Evolutionary conservation across 139 green algal species (phyloP).

Genomic region (Picochlorum sp.): DNA sequence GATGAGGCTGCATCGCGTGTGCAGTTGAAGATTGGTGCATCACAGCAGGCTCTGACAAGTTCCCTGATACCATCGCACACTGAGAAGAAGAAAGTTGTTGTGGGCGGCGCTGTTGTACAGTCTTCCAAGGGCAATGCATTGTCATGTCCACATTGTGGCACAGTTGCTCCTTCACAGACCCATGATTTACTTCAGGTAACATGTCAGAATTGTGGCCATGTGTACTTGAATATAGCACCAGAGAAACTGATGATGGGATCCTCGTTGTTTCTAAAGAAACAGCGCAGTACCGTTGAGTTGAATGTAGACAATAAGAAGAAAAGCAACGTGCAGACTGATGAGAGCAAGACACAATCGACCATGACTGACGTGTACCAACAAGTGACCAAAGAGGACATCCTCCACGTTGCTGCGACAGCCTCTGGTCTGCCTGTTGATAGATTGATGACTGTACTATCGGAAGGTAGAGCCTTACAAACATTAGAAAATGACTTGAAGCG

Average conservation of each 20-base stretch:
- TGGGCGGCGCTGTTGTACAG: no score
- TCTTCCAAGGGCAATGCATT: constrained; percentile 3
- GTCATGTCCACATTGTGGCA: constrained; percentile 34
- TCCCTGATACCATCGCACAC: background rate
- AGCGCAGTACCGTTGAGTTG: no score
- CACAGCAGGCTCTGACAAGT: background rate
- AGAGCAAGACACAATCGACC: no score
- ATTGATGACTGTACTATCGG: constrained; percentile 18
- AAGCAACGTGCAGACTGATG: no score
- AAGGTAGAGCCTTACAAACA: constrained; percentile 22
- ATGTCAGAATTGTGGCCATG: constrained; percentile 16
- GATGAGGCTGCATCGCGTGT: constrained; percentile 60
- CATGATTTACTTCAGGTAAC: constrained; percentile 19
- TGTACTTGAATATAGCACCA: constrained; percentile 26
- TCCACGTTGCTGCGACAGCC: constrained; percentile 43
- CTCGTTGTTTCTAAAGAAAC: no score
- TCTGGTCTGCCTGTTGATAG: constrained; percentile 40
- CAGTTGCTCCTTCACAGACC: background rate
- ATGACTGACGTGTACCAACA: no score
- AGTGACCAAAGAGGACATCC: constrained; percentile 20
- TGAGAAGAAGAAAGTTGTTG: no score
- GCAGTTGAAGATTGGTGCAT: constrained; percentile 2
- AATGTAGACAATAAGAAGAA: no score
- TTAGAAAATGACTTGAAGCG: constrained; percentile 43
- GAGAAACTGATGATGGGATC: constrained; percentile 17